Base-by-base conservation (phyloP, 768 basidiomycete species). In the Leucocoprinus birnbaumii region DNA sequence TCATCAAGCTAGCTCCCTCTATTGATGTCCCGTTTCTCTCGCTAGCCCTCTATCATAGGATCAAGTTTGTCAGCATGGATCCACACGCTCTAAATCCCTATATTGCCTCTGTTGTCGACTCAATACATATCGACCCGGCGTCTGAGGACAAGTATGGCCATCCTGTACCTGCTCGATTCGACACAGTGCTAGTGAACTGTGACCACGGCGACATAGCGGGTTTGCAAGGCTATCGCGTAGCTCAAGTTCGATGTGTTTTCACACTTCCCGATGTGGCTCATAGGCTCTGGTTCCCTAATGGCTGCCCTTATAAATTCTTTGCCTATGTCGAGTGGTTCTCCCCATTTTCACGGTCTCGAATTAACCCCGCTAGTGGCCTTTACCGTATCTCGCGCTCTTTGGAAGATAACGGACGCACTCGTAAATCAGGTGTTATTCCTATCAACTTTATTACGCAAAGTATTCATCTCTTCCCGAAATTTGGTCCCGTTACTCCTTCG, bases 401-500 rank as follows among this genome's bases (percentile, higher is more conserved):
- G 59, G n/a, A 18, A 27, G 4, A 14, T 18, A 13, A 3, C 46
- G 9, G 18, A 25, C 11, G 13, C 22, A n/a, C n/a, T n/a, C n/a
- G n/a, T n/a, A 48, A 24, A 26, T 22, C 63, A 2, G 62, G 61
- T 31, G 58, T 72, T 10, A 55, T 73, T 13, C 61, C 64, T 0
- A 34, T 71, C 3, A 8, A 40, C 0, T 6, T 60, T 0, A 68
- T 74, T 7, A 19, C 34, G 0, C 57, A 61, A 0, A 68, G 66
- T 24, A 56, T 66, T 3, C 72, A 75, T 54, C 58, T 73, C 0
- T 63, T 68, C 21, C 72, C 72, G 0, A 59, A 61, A 25, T 73
- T 71, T 52, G 70, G 71, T 1, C 56, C 57, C 1, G 34, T 47
- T 2, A 67, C 61, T 0, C 69, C 68, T 24, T 35, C 54, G 0